Percentiles rank a stretch among this genome's conserved stretches.
Conservation (phyloP, 1,284 basidiomycete species). For the Cronartium quercuum region DNA sequence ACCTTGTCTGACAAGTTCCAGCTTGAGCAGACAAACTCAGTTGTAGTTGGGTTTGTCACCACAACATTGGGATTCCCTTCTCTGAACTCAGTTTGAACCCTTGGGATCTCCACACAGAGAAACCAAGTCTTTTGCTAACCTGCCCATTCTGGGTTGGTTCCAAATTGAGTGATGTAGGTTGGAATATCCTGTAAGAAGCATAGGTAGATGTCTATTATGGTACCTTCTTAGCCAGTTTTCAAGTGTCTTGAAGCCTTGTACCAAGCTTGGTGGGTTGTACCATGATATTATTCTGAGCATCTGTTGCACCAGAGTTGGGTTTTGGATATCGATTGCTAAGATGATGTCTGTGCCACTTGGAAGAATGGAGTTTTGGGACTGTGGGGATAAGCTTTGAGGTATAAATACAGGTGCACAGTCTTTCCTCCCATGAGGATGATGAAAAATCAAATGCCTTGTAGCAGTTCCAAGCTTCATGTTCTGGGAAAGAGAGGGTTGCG, state of each 20-base stretch:
- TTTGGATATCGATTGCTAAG: not conserved
- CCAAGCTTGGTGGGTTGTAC: not conserved
- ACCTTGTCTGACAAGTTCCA: not conserved
- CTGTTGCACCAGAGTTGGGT: not conserved
- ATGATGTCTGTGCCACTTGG: not conserved
- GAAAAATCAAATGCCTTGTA: not conserved
- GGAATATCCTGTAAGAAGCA: not conserved
- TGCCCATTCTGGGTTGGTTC: not conserved
- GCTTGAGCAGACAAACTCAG: not conserved
- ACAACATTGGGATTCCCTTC: not conserved
- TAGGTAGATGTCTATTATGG: not conserved
- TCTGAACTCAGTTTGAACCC: not conserved
- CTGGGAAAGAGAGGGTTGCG: not conserved
- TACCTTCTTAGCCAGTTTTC: not conserved
- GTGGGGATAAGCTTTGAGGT: not conserved
- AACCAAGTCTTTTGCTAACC: not conserved
- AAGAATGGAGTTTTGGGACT: not conserved
- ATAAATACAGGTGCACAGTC: not conserved
- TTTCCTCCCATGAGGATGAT: not conserved
- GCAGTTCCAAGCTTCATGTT: not conserved
- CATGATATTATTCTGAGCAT: not conserved
- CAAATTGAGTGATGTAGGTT: not conserved
- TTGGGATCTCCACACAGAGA: not conserved
- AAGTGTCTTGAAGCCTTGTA: not conserved
- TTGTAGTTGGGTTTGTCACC: not conserved